Evolutionary conservation across 257 asterid species (phyloP), one percentile per base, ranked within the genome.

Genomic region (Fraxinus excelsior): DNA sequence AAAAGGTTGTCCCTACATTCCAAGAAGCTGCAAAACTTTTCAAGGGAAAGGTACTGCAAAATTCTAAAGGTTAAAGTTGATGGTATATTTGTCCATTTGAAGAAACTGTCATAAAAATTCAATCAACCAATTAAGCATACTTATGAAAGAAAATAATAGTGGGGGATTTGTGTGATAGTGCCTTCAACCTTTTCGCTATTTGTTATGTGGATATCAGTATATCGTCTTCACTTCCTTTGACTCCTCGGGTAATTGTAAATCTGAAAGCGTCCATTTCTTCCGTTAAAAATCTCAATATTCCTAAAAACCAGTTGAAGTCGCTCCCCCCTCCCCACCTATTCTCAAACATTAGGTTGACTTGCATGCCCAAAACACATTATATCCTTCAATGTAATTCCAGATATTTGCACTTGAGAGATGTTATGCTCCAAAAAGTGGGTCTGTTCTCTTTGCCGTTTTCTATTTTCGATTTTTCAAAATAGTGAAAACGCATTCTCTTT

Each of bases 1-100:
- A 68, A 72, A 83, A 85, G 80, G 87, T 91, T 71, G 18, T 90
- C 67, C 85, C 88, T 66, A 78, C 87, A 80, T 96, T 91, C 79
- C 96, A 90, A 90, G 97, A 93, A 78, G 98, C 94, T 72, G 97
- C 98, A 72, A 93, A 89, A 83, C 79, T 79, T 84, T 96, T 96
- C 87, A 90, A 90, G 86, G 97, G 97, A 82, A 93, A 93, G 99
- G 99, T 95, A 86, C 7, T 65, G 78, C 8, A 73, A 64, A 73
- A 25, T 14, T 71, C 72, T 73, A 38, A 38, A 10, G 13, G 44
- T 56, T 56, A n/a, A 56, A 5, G 26, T 56, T 56, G 65, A 56
- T 56, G 65, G 28, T 56, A 56, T 56, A 56, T 21, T 56, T 7
- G 26, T n/a, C 65, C n/a, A 56, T 56, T 56, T 56, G 65, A 56